Base-by-base conservation (phyloP, 1,139 yeast genomes). In the Pichia sp. region DNA sequence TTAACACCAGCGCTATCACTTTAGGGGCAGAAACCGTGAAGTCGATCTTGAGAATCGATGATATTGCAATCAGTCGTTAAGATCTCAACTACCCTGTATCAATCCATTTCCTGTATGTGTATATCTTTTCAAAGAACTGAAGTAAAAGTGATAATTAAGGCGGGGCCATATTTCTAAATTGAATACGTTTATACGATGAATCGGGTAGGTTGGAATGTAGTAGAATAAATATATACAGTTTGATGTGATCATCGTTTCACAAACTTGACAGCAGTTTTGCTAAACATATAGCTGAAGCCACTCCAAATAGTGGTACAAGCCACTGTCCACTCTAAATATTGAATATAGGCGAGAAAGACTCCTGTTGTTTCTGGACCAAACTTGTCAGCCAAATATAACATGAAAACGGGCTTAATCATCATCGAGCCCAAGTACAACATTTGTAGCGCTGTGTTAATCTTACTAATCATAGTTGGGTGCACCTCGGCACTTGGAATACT, bases 11-110 rank as follows among this genome's bases (percentile, higher is more conserved):
- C 62, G 95, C 98, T 32, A 80, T 91, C 41, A 78, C 94, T 13
- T 72, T 91, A 53, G 96, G 97, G 22, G 81, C 96, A 20, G 98
- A 91, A 65, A 84, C 96, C 53, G 97, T 91, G 42, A 93, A 93
- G 66, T 82, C 94, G 32, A 86, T 91, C 48, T 72, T 91, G 58
- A 82, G 98, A 64, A 91, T 93, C 53, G 98, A 91, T 60, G 98
- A 91, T 60, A 91, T 91, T 53, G 86, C 95, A 34, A 77, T 80
- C 52, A 75, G 85, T 55, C 74, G 88, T 58, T 80, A 64, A 22
- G 8, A 6, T 16, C 11, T 26, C 7, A n/a, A n/a, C n/a, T n/a
- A n/a, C n/a, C n/a, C n/a, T n/a, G n/a, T n/a, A n/a, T n/a, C n/a
- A n/a, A n/a, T n/a, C n/a, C n/a, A n/a, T n/a, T n/a, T n/a, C n/a